Evolutionary conservation across 2,329 filamentous ascomycete species (phyloP), one percentile per base, ranked within the genome.

Genomic region (Botrytis paeoniae): DNA sequence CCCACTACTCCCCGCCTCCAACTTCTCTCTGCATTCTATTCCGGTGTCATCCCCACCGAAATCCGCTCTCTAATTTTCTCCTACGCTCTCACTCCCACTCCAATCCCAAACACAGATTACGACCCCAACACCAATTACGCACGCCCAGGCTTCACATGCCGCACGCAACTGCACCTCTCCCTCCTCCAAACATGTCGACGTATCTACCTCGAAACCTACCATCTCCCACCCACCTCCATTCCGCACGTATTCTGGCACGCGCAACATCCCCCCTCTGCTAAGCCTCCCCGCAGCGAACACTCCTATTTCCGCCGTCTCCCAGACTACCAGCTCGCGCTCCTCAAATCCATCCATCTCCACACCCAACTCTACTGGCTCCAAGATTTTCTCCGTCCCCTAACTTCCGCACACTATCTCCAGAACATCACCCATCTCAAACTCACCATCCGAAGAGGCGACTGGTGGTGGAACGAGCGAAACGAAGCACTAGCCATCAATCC

Each of bases 311-410:
- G 3, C 0, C 57, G 62, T 0, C 69, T 77, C 54, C n/a, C 61
- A 16, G 69, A 73, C 20, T 74, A 73, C 69, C 77, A 78, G 57
- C 25, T 72, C 8, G 32, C 45, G 1, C 68, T 74, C 6, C 71
- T 74, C 6, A 74, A 69, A 35, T 65, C 74, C 12, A 41, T 76
- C 7, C 76, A 76, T 39, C 43, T 79, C 10, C 76, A 77, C 64
- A 76, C 76, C 1, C 77, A 78, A 41, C 35, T 75, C 45, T 78
- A 62, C 63, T 79, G 78, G 77, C 75, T 79, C 5, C 74, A 80
- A 59, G 57, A 65, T 16, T 39, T 14, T 3, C 78, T 78, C 29
- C n/a, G 32, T 1, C 16, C 4, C 2, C 41, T 77, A 2, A 75
- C 75, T 37, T 16, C 25, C 1, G 29, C 75, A 22, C 6, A 22